Percentiles rank a stretch among this genome's conserved stretches.
Evolutionary conservation across 768 basidiomycete genomes (phyloP).

Genomic region (Lactarius sp.): DNA sequence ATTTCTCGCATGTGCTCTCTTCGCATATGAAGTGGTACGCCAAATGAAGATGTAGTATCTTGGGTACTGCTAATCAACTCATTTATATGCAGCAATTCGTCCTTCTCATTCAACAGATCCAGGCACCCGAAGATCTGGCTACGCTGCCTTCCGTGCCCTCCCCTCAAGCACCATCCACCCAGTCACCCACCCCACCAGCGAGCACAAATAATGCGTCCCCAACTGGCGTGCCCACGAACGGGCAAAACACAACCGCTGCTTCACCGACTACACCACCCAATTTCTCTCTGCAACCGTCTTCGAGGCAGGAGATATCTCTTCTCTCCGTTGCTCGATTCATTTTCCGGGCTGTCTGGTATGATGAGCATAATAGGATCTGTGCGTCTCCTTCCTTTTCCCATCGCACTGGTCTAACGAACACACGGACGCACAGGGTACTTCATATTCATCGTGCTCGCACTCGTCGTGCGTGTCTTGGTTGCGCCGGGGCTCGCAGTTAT

Average conservation of each 20-base stretch:
- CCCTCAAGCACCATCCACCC: constrained; percentile 15
- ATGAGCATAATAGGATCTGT: constrained; percentile 73
- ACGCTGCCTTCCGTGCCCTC: constrained; percentile 28
- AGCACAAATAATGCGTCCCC: not conserved
- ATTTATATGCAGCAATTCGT: constrained; percentile 65
- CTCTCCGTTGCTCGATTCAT: constrained; percentile 46
- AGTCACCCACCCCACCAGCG: constrained; percentile 23
- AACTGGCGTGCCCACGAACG: constrained; percentile 4
- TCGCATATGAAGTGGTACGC: constrained; percentile 78
- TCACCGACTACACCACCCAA: constrained; percentile 15
- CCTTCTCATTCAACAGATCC: constrained; percentile 74
- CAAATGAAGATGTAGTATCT: not conserved
- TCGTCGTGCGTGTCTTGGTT: constrained; percentile 70
- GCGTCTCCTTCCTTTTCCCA: constrained; percentile 28
- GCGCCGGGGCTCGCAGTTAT: constrained; percentile 60
- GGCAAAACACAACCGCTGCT: constrained; percentile 13
- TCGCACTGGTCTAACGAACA: constrained; percentile 16
- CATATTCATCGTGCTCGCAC: constrained; percentile 61
- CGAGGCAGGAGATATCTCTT: constrained; percentile 4
- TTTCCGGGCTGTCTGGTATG: constrained; percentile 55
- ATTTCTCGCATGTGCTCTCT: constrained; percentile 73
- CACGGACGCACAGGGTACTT: constrained; percentile 48
- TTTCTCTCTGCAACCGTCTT: constrained; percentile 26
- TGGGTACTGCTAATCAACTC: not conserved
- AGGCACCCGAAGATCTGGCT: constrained; percentile 62